phyloP scores from a whole-genome alignment of 2,329 filamentous ascomycete genomes.

The Corynespora cassiicola region DNA sequence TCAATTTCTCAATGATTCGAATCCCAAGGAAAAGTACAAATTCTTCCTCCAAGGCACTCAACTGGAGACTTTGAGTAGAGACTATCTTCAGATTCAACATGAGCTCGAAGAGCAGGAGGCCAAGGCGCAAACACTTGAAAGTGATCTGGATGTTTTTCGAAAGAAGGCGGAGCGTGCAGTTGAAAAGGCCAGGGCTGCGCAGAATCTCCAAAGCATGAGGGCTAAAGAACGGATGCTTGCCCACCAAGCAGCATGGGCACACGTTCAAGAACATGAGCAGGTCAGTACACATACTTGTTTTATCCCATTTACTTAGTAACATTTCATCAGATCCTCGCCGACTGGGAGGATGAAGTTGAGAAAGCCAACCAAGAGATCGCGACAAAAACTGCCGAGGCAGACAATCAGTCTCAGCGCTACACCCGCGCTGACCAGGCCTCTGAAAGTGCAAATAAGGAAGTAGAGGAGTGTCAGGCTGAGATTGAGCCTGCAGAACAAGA shows the following conservation, averaged over 20 bases:
- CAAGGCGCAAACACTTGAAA: constrained; percentile 66
- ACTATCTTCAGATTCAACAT: constrained; percentile 85
- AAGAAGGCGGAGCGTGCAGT: constrained; percentile 66
- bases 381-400: constrained; percentile 53
- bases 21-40: constrained; percentile 86
- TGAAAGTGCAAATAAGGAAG: constrained; percentile 42
- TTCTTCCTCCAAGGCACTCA: constrained; percentile 97
- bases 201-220: constrained; percentile 71
- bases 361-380: constrained; percentile 56
- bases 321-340: constrained; percentile 25
- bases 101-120: constrained; percentile 74
- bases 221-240: constrained; percentile 65
- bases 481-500: constrained; percentile 55
- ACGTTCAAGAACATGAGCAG: constrained; percentile 79
- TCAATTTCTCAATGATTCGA: constrained; percentile 88
- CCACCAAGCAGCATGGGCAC: constrained; percentile 82
- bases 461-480: constrained; percentile 41
- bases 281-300: constrained; percentile 5
- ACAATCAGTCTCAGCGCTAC: constrained; percentile 50
- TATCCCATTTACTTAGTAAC: background rate
- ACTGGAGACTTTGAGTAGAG: constrained; percentile 87
- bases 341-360: constrained; percentile 33
- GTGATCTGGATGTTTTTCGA: constrained; percentile 69
- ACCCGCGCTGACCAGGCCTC: constrained; percentile 51
- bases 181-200: constrained; percentile 68